A percentile compares a stretch with the other conserved stretches of the same genome.
Evolutionary conservation across 441 rosid genomes (phyloP).

Genomic region (Geranium incanum): DNA sequence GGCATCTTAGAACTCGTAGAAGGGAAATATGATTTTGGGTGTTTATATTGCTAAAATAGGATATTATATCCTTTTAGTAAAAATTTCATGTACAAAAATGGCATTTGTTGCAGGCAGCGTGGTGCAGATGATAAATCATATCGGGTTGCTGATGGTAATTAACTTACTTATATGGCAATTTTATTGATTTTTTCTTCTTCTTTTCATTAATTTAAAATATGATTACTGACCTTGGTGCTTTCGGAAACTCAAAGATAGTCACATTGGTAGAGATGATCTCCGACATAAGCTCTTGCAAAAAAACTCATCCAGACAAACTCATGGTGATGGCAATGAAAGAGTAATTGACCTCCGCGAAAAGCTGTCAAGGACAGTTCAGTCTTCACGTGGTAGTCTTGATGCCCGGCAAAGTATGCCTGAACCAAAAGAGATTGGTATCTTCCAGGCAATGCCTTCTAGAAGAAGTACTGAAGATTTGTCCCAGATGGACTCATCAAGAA

Average conservation of each 20-base stretch:
- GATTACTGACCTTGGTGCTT: conserved; percentile 33
- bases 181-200: conserved; percentile 11
- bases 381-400: conserved; percentile 30
- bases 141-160: conserved; percentile 30
- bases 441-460: conserved; percentile 41
- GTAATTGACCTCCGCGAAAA: conserved; percentile 57
- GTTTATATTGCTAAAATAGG: background rate
- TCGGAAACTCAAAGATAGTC: conserved; percentile 39
- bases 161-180: conserved; percentile 11
- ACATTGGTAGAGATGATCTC: conserved; percentile 58
- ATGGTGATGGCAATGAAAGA: conserved; percentile 34
- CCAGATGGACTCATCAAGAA: conserved; percentile 38
- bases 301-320: conserved; percentile 28
- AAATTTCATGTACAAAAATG: conserved; percentile 2
- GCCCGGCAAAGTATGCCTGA: conserved; percentile 36
- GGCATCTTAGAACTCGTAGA: background rate
- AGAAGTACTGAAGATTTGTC: conserved; percentile 51
- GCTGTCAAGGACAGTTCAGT: conserved; percentile 47
- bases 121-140: conserved; percentile 36
- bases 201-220: conserved; percentile 16
- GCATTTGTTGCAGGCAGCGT: conserved; percentile 51
- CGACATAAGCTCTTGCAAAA: conserved; percentile 73
- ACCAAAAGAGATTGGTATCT: conserved; percentile 31
- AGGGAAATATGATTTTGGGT: background rate
- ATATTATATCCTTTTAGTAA: background rate